Evolutionary conservation across 192 early-diverging fungal species (phyloP).

Genomic region (Helicostylum pulchrum): DNA sequence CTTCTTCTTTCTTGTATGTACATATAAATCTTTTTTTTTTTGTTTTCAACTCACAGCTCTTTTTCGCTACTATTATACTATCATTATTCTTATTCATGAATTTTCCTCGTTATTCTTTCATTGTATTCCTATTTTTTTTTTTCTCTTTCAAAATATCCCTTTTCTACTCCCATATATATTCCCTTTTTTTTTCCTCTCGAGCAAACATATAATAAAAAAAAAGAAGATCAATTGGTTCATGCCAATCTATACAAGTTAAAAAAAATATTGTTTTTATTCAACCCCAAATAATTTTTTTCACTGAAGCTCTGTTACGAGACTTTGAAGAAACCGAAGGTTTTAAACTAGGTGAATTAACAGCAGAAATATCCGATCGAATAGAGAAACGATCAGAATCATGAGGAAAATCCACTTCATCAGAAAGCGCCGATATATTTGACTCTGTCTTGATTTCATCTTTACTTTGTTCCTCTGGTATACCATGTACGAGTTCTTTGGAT

Average conservation of each 20-base stretch:
- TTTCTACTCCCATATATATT: background rate
- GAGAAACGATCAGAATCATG: conserved; percentile 29
- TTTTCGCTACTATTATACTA: background rate
- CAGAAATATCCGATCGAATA: conserved; percentile 13
- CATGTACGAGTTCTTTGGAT: background rate
- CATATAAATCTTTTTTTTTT: background rate
- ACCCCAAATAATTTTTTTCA: no score
- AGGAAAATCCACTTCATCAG: conserved; percentile 22
- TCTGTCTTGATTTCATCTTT: no score
- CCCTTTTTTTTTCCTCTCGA: background rate
- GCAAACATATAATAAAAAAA: no score
- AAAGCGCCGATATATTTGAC: background rate
- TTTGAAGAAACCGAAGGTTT: no score
- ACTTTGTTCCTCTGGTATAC: no score
- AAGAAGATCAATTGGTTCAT: no score
- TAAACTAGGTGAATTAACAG: no score
- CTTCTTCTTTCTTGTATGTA: conserved; percentile 11
- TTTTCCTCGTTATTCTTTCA: background rate
- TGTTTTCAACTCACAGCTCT: background rate
- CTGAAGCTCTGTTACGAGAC: no score
- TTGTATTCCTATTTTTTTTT: background rate
- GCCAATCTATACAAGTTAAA: no score
- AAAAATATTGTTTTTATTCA: background rate
- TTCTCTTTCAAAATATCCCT: background rate
- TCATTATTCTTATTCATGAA: background rate